These are phyloP conservation scores for Diaporthe batatas DNA, from an alignment of 2,329 filamentous ascomycete species.

Conservation along the genomic window DNA sequence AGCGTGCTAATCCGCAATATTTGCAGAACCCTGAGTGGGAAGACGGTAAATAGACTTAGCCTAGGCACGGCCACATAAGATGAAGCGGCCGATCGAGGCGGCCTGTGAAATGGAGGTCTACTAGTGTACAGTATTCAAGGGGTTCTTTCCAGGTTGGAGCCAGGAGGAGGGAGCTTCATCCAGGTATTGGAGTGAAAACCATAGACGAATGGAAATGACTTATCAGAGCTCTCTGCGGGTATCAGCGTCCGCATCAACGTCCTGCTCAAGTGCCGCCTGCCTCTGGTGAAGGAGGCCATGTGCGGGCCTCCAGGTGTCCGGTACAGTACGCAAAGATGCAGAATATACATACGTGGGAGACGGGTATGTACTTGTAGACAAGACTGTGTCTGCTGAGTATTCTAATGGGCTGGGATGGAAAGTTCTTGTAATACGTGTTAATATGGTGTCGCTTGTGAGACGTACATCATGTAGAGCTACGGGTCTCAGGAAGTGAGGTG, in stretches of 20 bases:
- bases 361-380: background rate
- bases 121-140: conserved; percentile 39
- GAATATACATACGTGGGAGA: background rate
- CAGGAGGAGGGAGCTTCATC: conserved; percentile 12
- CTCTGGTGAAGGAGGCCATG: background rate
- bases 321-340: background rate
- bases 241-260: background rate
- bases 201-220: conserved; percentile 43
- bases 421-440: background rate
- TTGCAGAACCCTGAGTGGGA: conserved; percentile 69
- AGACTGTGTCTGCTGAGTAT: background rate
- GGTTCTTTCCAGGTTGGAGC: conserved; percentile 25
- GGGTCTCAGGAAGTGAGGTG: background rate
- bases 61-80: background rate
- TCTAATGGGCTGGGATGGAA: background rate
- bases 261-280: background rate
- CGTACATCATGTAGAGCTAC: background rate
- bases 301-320: no score
- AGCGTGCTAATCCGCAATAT: conserved; percentile 36
- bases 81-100: background rate
- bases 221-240: conserved; percentile 23
- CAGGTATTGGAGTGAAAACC: conserved; percentile 35
- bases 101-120: conserved; percentile 9
- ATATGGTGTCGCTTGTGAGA: background rate
- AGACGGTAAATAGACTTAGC: conserved; percentile 57